A percentile compares a stretch with the other conserved stretches of the same genome.
Conservation (phyloP, 208 protist genomes). For the Crithidia fasciculata region DNA sequence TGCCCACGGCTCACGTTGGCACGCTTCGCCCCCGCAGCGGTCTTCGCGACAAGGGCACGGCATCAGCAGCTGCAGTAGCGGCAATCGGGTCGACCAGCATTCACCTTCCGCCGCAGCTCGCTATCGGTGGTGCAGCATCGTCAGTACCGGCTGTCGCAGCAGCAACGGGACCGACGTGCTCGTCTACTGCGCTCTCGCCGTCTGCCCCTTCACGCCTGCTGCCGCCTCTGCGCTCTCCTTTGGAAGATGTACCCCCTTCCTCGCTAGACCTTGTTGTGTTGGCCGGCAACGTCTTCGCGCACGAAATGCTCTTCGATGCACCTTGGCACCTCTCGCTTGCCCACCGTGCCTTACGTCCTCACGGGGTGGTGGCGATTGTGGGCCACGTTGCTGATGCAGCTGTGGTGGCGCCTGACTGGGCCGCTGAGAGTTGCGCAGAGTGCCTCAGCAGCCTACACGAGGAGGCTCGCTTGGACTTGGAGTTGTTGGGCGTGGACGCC, state of each 20-base stretch:
- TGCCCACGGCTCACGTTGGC: slow-evolving; percentile 52
- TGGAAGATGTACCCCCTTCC: slow-evolving; percentile 43
- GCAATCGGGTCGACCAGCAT: not conserved
- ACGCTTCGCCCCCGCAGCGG: slow-evolving; percentile 21
- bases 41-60: not conserved
- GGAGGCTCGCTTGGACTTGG: slow-evolving; percentile 3
- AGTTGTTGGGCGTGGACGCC: not conserved
- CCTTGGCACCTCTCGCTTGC: slow-evolving; percentile 83
- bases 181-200: not conserved
- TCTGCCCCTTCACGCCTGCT: slow-evolving; percentile 1
- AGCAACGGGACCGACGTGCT: not conserved
- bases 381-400: slow-evolving; percentile 40
- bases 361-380: slow-evolving; percentile 80
- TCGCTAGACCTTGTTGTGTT: slow-evolving; percentile 84
- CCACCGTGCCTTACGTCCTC: slow-evolving; percentile 62
- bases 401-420: slow-evolving; percentile 59
- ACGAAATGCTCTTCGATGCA: slow-evolving; percentile 77
- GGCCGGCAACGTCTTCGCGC: slow-evolving; percentile 71
- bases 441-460: slow-evolving; percentile 31
- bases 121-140: not conserved
- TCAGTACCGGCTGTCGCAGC: not conserved
- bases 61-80: not conserved
- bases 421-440: slow-evolving; percentile 42
- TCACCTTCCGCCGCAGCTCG: not conserved
- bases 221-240: slow-evolving; percentile 30